phyloP scores from a whole-genome alignment of 2,329 filamentous ascomycete species.

The Penicillium sp. region DNA sequence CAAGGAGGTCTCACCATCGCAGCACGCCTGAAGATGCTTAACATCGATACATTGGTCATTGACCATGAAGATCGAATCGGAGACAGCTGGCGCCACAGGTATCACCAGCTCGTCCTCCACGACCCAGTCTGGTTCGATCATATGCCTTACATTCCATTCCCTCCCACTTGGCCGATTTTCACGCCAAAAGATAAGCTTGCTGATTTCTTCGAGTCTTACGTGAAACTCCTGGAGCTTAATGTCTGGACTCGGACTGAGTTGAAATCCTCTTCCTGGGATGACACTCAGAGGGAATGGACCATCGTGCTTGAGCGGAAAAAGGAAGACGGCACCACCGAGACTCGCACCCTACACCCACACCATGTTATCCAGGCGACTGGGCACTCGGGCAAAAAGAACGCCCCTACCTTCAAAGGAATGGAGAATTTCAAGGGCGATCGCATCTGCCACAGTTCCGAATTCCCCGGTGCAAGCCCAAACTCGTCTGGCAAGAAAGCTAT shows the following conservation, averaged over 20 bases:
- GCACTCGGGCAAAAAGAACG: slow-evolving; percentile 63
- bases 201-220: slow-evolving; percentile 67
- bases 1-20: slow-evolving; percentile 59
- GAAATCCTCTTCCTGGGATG: slow-evolving; percentile 50
- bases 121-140: slow-evolving; percentile 60
- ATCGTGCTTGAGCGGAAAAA: slow-evolving; percentile 49
- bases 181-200: slow-evolving; percentile 70
- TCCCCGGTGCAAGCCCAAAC: slow-evolving; percentile 51
- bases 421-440: slow-evolving; percentile 57
- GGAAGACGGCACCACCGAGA: slow-evolving; percentile 42
- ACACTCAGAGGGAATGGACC: slow-evolving; percentile 53
- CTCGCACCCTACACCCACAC: slow-evolving; percentile 57
- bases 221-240: slow-evolving; percentile 63
- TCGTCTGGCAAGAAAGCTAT: slow-evolving; percentile 59
- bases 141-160: slow-evolving; percentile 65
- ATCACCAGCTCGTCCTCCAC: slow-evolving; percentile 65
- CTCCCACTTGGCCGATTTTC: slow-evolving; percentile 65
- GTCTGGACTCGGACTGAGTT: slow-evolving; percentile 61
- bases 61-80: slow-evolving; percentile 59
- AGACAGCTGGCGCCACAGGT: slow-evolving; percentile 64
- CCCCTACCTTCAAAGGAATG: slow-evolving; percentile 49
- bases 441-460: slow-evolving; percentile 62
- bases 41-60: slow-evolving; percentile 56
- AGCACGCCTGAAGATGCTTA: slow-evolving; percentile 59
- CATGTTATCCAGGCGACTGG: slow-evolving; percentile 68